Evolutionary conservation across 2,329 filamentous ascomycete species (phyloP).

Genomic region (Sclerotinia borealis): DNA sequence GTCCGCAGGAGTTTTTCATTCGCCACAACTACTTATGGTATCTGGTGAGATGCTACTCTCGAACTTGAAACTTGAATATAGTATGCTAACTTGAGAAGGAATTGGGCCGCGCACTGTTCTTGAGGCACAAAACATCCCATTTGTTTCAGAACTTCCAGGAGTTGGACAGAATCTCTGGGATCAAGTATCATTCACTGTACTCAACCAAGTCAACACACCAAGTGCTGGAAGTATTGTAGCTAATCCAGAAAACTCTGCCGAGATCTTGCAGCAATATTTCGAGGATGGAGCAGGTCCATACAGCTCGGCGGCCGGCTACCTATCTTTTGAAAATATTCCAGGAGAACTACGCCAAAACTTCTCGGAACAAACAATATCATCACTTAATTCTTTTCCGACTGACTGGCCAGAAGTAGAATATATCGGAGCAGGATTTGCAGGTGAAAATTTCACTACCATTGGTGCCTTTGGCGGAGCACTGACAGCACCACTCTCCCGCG

Average conservation of each 20-base stretch:
- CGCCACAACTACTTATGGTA: background rate
- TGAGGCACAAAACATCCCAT: slow-evolving; percentile 32
- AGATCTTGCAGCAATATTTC: background rate
- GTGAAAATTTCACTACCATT: background rate
- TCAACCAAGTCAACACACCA: slow-evolving; percentile 9
- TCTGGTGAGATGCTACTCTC: background rate
- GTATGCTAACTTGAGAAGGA: background rate
- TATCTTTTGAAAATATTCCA: slow-evolving; percentile 17
- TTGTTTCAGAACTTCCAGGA: slow-evolving; percentile 41
- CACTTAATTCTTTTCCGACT: background rate
- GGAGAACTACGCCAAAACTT: background rate
- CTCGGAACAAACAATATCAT: slow-evolving; percentile 1
- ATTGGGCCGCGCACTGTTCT: background rate
- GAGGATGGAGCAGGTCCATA: background rate
- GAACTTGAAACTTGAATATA: too few relatives aligned
- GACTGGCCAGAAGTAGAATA: slow-evolving; percentile 19
- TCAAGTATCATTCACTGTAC: slow-evolving; percentile 13
- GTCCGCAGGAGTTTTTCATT: slow-evolving; percentile 1
- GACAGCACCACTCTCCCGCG: slow-evolving; percentile 29
- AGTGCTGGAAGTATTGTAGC: slow-evolving; percentile 4
- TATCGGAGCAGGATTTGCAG: slow-evolving; percentile 6
- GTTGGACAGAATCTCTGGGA: slow-evolving; percentile 43
- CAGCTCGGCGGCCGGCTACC: slow-evolving; percentile 1
- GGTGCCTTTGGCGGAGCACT: slow-evolving; percentile 24
- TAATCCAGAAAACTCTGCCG: background rate